Evolutionary conservation across 1,284 basidiomycete species (phyloP), one percentile per base, ranked within the genome.

Genomic region (Puccinia polysora): DNA sequence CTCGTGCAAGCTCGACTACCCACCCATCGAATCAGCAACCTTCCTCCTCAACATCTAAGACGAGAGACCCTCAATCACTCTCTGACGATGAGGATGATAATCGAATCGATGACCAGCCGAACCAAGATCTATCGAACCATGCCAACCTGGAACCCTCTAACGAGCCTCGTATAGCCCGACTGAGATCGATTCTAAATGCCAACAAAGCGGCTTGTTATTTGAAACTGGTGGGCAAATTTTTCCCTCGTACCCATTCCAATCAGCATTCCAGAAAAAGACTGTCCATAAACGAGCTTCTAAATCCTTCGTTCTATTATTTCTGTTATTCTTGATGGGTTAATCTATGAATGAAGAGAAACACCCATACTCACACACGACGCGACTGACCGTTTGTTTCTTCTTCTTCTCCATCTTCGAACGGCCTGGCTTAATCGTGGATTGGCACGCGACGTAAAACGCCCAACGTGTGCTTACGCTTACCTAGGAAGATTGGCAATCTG

Each of bases 171-270:
- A 45, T 72, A 15, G 43, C 79, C 18, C 77, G 77, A 25, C 74
- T 84, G 30, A 83, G 89, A 73, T 83, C 89, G 15, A 81, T 88
- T 12, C 77, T 92, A 73, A 84, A 89, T 76, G 86, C 88, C 43
- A 93, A 93, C 76, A 86, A 91, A 43, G 90, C 85, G 0, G 91
- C 90, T 68, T 90, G 88, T 76, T 83, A 86, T 77, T 83, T 89
- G 2, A 89, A 89, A 77, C 79, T 89, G 78, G 90, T 89, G 77
- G 76, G 85, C 77, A 62, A 47, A 34, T 23, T 6, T 45, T 25
- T 56, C 58, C 23, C 25, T 47, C 38, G 47, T 49, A 2, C 58
- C 49, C 28, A 63, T 52, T 18, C n/a, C n/a, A n/a, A n/a, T n/a
- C n/a, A n/a, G n/a, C n/a, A n/a, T n/a, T n/a, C n/a, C n/a, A n/a